A percentile compares a stretch with the other conserved stretches of the same genome.
Evolutionary conservation across 345 rosid genomes (phyloP).

Genomic region (Hirschfeldia incana): DNA sequence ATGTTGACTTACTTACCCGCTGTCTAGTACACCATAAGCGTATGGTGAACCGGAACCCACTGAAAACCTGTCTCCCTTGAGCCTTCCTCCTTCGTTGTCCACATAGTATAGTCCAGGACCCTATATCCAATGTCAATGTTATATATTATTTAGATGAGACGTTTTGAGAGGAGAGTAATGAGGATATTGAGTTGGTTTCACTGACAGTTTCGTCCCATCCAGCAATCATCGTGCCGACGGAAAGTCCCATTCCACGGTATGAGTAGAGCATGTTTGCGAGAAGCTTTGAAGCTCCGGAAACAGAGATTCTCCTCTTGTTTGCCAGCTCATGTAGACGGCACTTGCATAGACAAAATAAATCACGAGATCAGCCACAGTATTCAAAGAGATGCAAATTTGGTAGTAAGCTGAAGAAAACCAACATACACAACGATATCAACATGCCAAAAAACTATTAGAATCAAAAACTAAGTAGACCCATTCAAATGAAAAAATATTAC

Average conservation of each 20-base stretch:
- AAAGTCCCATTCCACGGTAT: slow-evolving; percentile 97
- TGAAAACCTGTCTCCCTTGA: slow-evolving; percentile 93
- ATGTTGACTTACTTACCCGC: slow-evolving; percentile 56
- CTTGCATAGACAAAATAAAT: slow-evolving; percentile 43
- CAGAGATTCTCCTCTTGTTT: slow-evolving; percentile 97
- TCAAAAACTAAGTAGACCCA: not conserved
- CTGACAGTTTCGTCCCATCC: slow-evolving; percentile 99
- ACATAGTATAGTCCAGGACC: slow-evolving; percentile 98
- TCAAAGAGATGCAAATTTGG: not conserved
- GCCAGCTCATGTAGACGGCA: slow-evolving; percentile 97
- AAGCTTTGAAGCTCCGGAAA: slow-evolving; percentile 95
- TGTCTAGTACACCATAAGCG: slow-evolving; percentile 95
- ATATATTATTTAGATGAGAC: not conserved
- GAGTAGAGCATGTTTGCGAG: slow-evolving; percentile 97
- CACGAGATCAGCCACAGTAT: slow-evolving; percentile 13
- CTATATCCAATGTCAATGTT: slow-evolving; percentile 39
- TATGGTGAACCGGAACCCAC: slow-evolving; percentile 99
- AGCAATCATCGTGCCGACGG: slow-evolving; percentile 99
- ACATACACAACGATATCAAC: not conserved
- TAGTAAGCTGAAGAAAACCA: not conserved
- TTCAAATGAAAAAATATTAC: not conserved
- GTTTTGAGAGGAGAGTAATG: not conserved
- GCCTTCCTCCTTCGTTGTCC: slow-evolving; percentile 98
- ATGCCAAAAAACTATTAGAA: no score
- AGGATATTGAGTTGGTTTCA: slow-evolving; percentile 11